Evolutionary conservation across 208 protist species (phyloP), one percentile per base, ranked within the genome.

Genomic region (Porcisia hertigi): DNA sequence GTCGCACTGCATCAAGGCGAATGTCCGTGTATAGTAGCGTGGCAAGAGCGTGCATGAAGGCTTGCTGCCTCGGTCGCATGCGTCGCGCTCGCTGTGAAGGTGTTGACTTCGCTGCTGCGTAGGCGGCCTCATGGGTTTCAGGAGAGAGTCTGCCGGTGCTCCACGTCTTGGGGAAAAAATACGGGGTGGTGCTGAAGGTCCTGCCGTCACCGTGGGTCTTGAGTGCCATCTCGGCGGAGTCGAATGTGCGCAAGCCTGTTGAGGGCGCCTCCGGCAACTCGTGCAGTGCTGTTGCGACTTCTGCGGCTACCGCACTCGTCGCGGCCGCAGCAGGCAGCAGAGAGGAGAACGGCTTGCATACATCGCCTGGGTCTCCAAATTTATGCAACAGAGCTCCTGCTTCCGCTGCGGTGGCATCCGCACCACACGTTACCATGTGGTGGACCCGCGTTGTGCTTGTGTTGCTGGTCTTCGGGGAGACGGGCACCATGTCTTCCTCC

Each of bases 21-120:
- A 69, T 12, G 66, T 77, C 69, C 34, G 65, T 58, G 34, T 77
- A 66, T 45, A 82, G 77, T 60, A 82, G 72, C 72, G 73, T 66
- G 18, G 63, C 57, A 1, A 82, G 53, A 3, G 78, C 69, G 9
- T 55, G 78, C 66, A 82, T 57, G 53, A 82, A 77, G 7, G 49
- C 57, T 6, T 59, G 71, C n/a, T 75, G 66, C 25, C 58, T 52
- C 7, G 67, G 39, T n/a, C 59, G 71, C 52, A 66, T 20, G 20
- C 78, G 73, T 8, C 25, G 72, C 30, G 54, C 43, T 18, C 72
- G 77, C 14, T 8, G 49, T 34, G 67, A 36, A 45, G 25, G 43
- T 20, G 41, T 4, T 11, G 47, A 12, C 20, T 14, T n/a, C 41
- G 18, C 20, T 18, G 66, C 25, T 14, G 23, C 12, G 66, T 9